phyloP scores from a whole-genome alignment of 208 protist genomes.

The Balamuthia mandrillaris region DNA sequence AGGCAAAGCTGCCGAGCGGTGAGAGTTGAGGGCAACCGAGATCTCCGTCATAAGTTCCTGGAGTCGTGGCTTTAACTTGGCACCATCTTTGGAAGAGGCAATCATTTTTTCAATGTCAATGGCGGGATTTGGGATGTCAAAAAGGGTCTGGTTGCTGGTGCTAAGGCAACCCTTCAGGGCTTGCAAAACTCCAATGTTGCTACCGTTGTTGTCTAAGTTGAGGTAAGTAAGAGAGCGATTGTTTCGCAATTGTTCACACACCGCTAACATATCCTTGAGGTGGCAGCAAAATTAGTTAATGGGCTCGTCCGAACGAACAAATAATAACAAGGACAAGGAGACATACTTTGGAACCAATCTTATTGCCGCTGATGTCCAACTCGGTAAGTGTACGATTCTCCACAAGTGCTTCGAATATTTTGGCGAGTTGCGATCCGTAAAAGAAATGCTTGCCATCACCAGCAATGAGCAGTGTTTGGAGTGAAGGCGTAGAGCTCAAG shows the following conservation, averaged over 20 bases:
- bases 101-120: too few species aligned
- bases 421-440: not conserved
- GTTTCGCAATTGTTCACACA: not conserved
- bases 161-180: not conserved
- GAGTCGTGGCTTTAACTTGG: too few species aligned
- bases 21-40: too few species aligned
- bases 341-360: not conserved
- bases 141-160: not conserved
- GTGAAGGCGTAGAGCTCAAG: too few species aligned
- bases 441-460: too few species aligned
- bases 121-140: too few species aligned
- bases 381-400: constrained; percentile 9
- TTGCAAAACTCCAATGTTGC: not conserved
- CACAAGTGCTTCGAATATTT: not conserved
- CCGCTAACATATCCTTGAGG: not conserved
- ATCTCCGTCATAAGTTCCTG: too few species aligned
- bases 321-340: not conserved
- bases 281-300: too few species aligned
- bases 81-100: too few species aligned
- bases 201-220: not conserved
- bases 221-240: not conserved
- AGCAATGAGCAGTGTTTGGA: too few species aligned
- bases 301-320: too few species aligned
- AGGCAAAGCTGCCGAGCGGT: too few species aligned
- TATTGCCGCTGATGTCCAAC: not conserved